A percentile compares a stretch with the other conserved stretches of the same genome.
phyloP scores from a whole-genome alignment of 768 basidiomycete genomes.

The Termitomyces eurrhizus region DNA sequence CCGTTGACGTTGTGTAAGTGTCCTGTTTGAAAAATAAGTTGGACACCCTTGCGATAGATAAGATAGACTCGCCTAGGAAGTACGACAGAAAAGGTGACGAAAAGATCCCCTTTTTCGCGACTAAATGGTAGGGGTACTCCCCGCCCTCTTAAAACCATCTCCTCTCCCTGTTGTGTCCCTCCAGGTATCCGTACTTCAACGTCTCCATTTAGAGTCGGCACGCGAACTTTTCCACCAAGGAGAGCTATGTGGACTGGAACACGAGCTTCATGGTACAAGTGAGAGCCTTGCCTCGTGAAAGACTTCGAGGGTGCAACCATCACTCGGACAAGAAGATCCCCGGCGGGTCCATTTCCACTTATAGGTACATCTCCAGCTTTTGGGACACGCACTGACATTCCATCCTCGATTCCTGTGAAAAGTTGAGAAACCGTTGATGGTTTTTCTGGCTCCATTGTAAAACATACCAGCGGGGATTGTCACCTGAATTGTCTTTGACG shows the following conservation, averaged over 20 bases:
- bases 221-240: slow-evolving; percentile 87
- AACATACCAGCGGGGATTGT: slow-evolving; percentile 80
- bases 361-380: slow-evolving; percentile 83
- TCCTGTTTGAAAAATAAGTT: slow-evolving; percentile 38
- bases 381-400: slow-evolving; percentile 83
- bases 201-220: slow-evolving; percentile 93
- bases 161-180: slow-evolving; percentile 96
- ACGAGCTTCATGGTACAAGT: slow-evolving; percentile 84
- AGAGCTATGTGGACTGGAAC: slow-evolving; percentile 91
- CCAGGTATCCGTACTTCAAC: slow-evolving; percentile 90
- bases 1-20: slow-evolving; percentile 78
- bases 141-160: slow-evolving; percentile 88
- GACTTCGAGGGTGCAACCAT: slow-evolving; percentile 77
- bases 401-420: slow-evolving; percentile 82
- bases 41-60: slow-evolving; percentile 7
- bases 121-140: slow-evolving; percentile 67
- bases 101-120: slow-evolving; percentile 74
- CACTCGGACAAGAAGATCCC: slow-evolving; percentile 86
- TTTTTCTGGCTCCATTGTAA: slow-evolving; percentile 2
- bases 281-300: slow-evolving; percentile 88
- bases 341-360: slow-evolving; percentile 69
- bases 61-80: slow-evolving; percentile 73
- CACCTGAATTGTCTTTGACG: slow-evolving; percentile 72
- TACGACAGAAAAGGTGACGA: slow-evolving; percentile 83
- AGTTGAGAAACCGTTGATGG: neutral